A percentile compares a stretch with the other conserved stretches of the same genome.
Conservation (phyloP, 1,284 basidiomycete genomes). For the Apiotrichum sp. region DNA sequence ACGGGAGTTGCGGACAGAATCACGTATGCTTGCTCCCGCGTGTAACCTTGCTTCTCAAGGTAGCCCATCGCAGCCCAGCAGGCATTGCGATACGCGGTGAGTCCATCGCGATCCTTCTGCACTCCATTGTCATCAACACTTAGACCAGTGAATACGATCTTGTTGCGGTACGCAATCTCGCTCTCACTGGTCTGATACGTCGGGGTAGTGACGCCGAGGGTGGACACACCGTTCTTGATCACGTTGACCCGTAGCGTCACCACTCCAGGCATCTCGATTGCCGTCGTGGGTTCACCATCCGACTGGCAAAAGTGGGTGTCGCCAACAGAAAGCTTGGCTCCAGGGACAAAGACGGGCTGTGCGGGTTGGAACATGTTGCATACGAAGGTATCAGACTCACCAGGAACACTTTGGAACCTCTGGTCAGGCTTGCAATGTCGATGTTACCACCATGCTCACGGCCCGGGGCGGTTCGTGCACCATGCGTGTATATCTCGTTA, state of each 20-base stretch:
- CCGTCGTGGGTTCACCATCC: slow-evolving; percentile 57
- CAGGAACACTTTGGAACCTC: slow-evolving; percentile 30
- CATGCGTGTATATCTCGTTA: slow-evolving; percentile 59
- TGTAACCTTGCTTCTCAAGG: slow-evolving; percentile 49
- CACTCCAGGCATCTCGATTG: slow-evolving; percentile 56
- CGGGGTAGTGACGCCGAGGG: slow-evolving; percentile 66
- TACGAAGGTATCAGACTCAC: slow-evolving; percentile 10
- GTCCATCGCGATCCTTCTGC: slow-evolving; percentile 16
- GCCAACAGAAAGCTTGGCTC: slow-evolving; percentile 69
- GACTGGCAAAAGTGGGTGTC: slow-evolving; percentile 77
- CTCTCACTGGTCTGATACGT: slow-evolving; percentile 52
- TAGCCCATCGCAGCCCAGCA: slow-evolving; percentile 69
- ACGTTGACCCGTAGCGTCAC: slow-evolving; percentile 67
- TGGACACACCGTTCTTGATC: slow-evolving; percentile 61
- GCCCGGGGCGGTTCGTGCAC: slow-evolving; percentile 67
- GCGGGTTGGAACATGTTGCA: slow-evolving; percentile 50
- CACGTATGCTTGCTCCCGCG: slow-evolving; percentile 62
- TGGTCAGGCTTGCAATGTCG: slow-evolving; percentile 69
- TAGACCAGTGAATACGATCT: slow-evolving; percentile 28
- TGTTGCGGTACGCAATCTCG: slow-evolving; percentile 22
- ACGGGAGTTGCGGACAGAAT: slow-evolving; percentile 64
- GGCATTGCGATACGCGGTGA: slow-evolving; percentile 62
- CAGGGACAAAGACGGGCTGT: slow-evolving; percentile 53
- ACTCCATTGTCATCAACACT: slow-evolving; percentile 14
- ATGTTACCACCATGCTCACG: slow-evolving; percentile 76